phyloP scores from a whole-genome alignment of 2,329 filamentous ascomycete genomes.

The Scleromitrula shiraiana region DNA sequence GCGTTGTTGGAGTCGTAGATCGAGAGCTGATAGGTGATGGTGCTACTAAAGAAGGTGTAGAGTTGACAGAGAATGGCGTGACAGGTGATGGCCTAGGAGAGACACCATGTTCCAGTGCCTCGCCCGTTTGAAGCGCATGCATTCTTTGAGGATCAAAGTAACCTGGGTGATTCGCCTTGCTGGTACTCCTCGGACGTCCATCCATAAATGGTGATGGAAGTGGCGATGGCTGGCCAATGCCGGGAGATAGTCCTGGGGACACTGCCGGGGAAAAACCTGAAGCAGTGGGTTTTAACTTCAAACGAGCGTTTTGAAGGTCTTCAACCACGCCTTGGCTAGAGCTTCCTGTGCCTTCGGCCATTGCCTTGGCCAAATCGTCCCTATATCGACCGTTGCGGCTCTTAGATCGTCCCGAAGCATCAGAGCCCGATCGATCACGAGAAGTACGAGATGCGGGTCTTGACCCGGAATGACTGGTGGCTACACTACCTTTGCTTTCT shows the following conservation, averaged over 20 bases:
- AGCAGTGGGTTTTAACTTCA: constrained; percentile 20
- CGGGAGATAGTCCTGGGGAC: background rate
- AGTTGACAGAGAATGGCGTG: constrained; percentile 25
- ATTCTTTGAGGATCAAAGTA: constrained; percentile 24
- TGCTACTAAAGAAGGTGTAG: constrained; percentile 24
- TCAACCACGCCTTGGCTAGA: constrained; percentile 19
- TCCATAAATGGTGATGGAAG: constrained; percentile 21
- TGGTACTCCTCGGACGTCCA: constrained; percentile 24
- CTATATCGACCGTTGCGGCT: constrained; percentile 26
- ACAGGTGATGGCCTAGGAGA: constrained; percentile 27
- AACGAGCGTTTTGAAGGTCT: constrained; percentile 19
- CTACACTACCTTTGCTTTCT: constrained; percentile 15
- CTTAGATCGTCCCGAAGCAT: constrained; percentile 25
- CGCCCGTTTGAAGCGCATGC: constrained; percentile 16
- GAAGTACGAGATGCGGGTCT: constrained; percentile 21
- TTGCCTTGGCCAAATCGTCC: constrained; percentile 25
- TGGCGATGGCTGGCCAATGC: constrained; percentile 18
- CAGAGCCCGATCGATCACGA: constrained; percentile 28
- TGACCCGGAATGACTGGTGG: constrained; percentile 21
- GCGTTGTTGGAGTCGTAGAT: constrained; percentile 17
- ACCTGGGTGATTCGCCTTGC: constrained; percentile 16
- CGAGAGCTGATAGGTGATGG: constrained; percentile 18
- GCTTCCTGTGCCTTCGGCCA: constrained; percentile 21
- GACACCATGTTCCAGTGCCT: constrained; percentile 21
- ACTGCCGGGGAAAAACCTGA: constrained; percentile 6